Conservation (phyloP, 805 yeast genomes). For the Grigorovia yakushimaensis region DNA sequence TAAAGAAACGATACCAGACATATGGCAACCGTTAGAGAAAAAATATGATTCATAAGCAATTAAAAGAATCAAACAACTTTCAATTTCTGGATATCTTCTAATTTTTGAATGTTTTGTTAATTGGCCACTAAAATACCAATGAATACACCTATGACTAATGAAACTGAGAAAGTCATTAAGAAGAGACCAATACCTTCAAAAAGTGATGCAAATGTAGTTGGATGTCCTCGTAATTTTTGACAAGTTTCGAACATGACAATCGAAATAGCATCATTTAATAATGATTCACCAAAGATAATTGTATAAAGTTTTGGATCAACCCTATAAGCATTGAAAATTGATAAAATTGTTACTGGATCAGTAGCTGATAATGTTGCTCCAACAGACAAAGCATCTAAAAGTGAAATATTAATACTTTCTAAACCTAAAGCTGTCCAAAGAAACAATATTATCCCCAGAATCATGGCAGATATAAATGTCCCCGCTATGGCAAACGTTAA, state of each 20-base stretch:
- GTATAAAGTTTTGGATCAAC: slow-evolving; percentile 97
- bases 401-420: slow-evolving; percentile 79
- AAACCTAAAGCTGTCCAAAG: slow-evolving; percentile 88
- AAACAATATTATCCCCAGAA: slow-evolving; percentile 77
- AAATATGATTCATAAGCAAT: slow-evolving; percentile 94
- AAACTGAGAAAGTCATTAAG: slow-evolving; percentile 84
- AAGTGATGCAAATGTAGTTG: slow-evolving; percentile 61
- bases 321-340: slow-evolving; percentile 93
- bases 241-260: slow-evolving; percentile 99
- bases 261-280: slow-evolving; percentile 93
- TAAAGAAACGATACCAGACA: slow-evolving; percentile 96
- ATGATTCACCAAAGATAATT: slow-evolving; percentile 92
- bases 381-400: slow-evolving; percentile 94
- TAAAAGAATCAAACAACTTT: slow-evolving; percentile 81
- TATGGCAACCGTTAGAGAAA: slow-evolving; percentile 97
- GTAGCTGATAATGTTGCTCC: slow-evolving; percentile 98
- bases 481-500: slow-evolving; percentile 95
- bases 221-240: slow-evolving; percentile 86
- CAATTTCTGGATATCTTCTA: slow-evolving; percentile 92
- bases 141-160: slow-evolving; percentile 79
- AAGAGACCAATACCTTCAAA: slow-evolving; percentile 93
- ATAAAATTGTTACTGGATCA: slow-evolving; percentile 93
- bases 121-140: slow-evolving; percentile 86
- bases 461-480: slow-evolving; percentile 84
- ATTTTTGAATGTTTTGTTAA: slow-evolving; percentile 86